These are phyloP conservation scores for Apiospora arundinis DNA, from an alignment of 2,329 filamentous ascomycete species.

Conservation along the genomic window DNA sequence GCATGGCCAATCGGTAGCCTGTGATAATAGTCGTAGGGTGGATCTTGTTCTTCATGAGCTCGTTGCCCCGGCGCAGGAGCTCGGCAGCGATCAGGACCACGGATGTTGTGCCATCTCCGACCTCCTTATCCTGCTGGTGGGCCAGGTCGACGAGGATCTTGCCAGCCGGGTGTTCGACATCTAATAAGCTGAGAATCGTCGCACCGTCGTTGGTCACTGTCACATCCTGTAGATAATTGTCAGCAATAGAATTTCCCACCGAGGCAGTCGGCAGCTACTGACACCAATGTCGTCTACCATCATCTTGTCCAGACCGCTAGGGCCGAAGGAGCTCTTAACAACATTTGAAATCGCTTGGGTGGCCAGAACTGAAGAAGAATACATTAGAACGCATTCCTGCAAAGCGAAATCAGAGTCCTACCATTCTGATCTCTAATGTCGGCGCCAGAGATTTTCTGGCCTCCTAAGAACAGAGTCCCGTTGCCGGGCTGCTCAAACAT, in stretches of 20 bases:
- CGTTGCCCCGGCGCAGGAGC: conserved; percentile 90
- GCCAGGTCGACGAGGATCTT: conserved; percentile 98
- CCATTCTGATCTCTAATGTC: conserved; percentile 98
- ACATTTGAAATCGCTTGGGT: conserved; percentile 98
- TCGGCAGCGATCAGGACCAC: conserved; percentile 97
- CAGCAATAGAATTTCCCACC: background rate
- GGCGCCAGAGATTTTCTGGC: conserved; percentile 94
- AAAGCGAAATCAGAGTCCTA: conserved; percentile 47
- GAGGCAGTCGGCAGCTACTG: conserved; percentile 44
- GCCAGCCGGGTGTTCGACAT: conserved; percentile 96
- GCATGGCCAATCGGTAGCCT: conserved; percentile 91
- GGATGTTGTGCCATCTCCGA: conserved; percentile 97
- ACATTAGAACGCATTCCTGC: conserved; percentile 33
- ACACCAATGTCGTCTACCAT: conserved; percentile 99
- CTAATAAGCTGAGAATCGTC: conserved; percentile 92
- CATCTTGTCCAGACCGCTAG: conserved; percentile 98
- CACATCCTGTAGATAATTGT: conserved; percentile 70
- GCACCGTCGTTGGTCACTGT: conserved; percentile 99
- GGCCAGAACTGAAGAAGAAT: conserved; percentile 73
- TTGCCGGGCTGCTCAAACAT: conserved; percentile 96
- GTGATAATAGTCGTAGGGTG: conserved; percentile 99
- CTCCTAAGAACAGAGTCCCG: conserved; percentile 95
- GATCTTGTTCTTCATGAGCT: conserved; percentile 99
- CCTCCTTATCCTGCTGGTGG: conserved; percentile 98
- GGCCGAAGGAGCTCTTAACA: conserved; percentile 97